A percentile compares a stretch with the other conserved stretches of the same genome.
Evolutionary conservation across 164 flowering plant species (phyloP).

Genomic region (Piper betle): DNA sequence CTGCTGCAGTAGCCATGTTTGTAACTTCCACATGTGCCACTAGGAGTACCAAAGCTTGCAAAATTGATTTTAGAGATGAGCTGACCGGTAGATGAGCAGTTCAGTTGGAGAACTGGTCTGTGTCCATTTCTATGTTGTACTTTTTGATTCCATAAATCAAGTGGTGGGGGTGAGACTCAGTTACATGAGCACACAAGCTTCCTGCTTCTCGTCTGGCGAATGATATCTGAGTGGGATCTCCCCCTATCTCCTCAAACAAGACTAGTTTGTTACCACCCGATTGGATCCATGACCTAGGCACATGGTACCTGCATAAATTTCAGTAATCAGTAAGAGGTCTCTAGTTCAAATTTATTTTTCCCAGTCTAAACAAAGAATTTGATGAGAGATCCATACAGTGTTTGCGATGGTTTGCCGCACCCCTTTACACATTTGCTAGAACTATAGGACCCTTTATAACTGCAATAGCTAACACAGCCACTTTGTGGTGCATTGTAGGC

Average conservation of each 20-base stretch:
- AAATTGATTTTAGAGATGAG: constrained; percentile 71
- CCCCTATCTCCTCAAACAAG: constrained; percentile 81
- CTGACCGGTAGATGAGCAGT: constrained; percentile 55
- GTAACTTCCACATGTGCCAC: constrained; percentile 66
- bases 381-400: constrained; percentile 32
- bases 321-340: background rate
- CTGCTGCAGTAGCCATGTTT: constrained; percentile 69
- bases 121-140: constrained; percentile 16
- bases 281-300: constrained; percentile 79
- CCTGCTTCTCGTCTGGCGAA: constrained; percentile 35
- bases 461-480: constrained; percentile 59
- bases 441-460: constrained; percentile 55
- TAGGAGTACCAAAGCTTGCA: constrained; percentile 91
- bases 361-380: background rate
- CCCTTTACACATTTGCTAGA: constrained; percentile 61
- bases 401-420: constrained; percentile 84
- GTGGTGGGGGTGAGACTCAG: constrained; percentile 69
- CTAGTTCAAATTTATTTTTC: background rate
- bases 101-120: constrained; percentile 44
- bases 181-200: constrained; percentile 53
- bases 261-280: constrained; percentile 61
- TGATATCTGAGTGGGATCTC: constrained; percentile 63
- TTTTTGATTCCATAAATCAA: constrained; percentile 50
- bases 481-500: constrained; percentile 30
- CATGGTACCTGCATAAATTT: constrained; percentile 54